Evolutionary conservation across 306 rosid genomes (phyloP), one percentile per base, ranked within the genome.

Genomic region (Quercus parvula): DNA sequence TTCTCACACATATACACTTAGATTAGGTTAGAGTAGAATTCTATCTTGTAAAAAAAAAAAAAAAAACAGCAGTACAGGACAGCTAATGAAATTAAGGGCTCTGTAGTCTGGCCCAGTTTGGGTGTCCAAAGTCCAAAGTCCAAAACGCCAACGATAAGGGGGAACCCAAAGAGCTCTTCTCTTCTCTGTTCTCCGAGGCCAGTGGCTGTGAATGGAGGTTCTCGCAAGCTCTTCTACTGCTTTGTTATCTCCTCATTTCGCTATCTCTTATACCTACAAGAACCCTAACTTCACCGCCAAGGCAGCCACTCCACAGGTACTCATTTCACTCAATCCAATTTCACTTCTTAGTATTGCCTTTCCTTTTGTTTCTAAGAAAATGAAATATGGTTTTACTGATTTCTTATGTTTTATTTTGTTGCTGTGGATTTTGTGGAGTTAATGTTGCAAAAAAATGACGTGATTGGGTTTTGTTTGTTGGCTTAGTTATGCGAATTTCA

Each of bases 161-260:
- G 11, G 46, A 41, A 41, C 46, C 12, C 12, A 41, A 24, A 70
- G 52, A n/a, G 19, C 19, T 72, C 57, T 52, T 46, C 25, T 25
- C 30, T 33, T 56, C 66, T 64, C 59, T 35, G 76, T 77, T 52
- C 35, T 27, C 27, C 51, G 62, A 27, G 57, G 68, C 80, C 85
- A 79, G 73, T 70, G 83, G 57, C 85, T 81, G 73, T 70, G 83
- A 56, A 93, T 90, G 98, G 95, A 87, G 81, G 70, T 85, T 74
- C 80, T 89, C 78, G 81, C 88, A 20, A 81, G 77, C 85, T 87
- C 88, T 61, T 76, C 86, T 41, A 56, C 78, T 74, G 58, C 87
- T 83, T 85, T 85, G 80, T 88, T 81, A 6, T 73, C 80, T 44
- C 74, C 81, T 71, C 83, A 73, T 61, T 74, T 70, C 6, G 58